Percentiles rank a stretch among this genome's conserved stretches.
phyloP scores from a whole-genome alignment of 176 grass and related monocot genomes.

The Paspalum vaginatum region DNA sequence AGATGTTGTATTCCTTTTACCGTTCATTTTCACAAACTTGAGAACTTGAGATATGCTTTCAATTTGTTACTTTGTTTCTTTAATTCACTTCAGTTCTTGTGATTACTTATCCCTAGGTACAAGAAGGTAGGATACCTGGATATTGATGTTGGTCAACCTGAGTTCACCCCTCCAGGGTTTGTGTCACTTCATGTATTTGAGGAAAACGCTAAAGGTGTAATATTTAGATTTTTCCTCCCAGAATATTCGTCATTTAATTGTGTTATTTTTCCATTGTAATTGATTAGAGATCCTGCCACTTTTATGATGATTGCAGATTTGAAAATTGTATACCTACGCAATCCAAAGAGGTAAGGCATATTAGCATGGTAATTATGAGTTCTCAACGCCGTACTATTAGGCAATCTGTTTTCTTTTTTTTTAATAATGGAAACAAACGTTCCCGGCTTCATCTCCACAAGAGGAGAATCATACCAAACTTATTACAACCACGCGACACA shows the following conservation, averaged over 20 bases:
- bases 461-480: too few relatives aligned
- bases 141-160: constrained; percentile 85
- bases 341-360: constrained; percentile 57
- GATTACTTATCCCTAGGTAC: constrained; percentile 54
- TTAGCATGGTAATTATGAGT: not conserved
- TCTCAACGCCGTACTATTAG: not conserved
- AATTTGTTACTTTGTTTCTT: not conserved
- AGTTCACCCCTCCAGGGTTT: constrained; percentile 71
- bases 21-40: not conserved
- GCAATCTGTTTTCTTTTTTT: not conserved
- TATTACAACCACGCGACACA: too few relatives aligned
- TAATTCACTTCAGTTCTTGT: constrained; percentile 10
- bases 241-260: not conserved
- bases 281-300: constrained; percentile 9
- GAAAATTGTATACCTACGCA: constrained; percentile 63
- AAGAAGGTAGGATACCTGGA: constrained; percentile 70
- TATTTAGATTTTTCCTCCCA: not conserved
- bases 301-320: constrained; percentile 56
- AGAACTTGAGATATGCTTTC: not conserved
- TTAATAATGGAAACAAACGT: too few relatives aligned
- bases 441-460: too few relatives aligned
- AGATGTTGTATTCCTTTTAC: not conserved
- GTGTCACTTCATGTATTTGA: constrained; percentile 76
- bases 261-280: not conserved
- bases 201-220: constrained; percentile 54